Conservation (phyloP, 192 early-diverging fungal species). For the Backusella circina region DNA sequence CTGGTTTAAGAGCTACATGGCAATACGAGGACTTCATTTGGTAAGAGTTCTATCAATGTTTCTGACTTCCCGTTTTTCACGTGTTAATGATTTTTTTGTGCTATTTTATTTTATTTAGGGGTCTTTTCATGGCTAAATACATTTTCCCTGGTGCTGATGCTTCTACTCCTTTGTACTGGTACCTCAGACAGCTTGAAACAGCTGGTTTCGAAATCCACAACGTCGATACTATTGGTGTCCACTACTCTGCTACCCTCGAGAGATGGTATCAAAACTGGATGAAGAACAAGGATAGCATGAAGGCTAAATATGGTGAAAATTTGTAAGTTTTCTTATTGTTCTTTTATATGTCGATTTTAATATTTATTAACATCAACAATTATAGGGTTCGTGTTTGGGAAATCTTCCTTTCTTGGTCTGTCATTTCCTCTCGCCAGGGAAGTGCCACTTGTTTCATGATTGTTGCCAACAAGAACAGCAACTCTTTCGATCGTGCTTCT, state of each 20-base stretch:
- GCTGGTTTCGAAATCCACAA: slow-evolving; percentile 92
- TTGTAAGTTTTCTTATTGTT: slow-evolving; percentile 50
- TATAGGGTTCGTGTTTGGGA: slow-evolving; percentile 82
- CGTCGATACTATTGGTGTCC: slow-evolving; percentile 90
- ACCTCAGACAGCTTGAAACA: slow-evolving; percentile 87
- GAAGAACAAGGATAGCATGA: slow-evolving; percentile 83
- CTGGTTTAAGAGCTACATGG: slow-evolving; percentile 79
- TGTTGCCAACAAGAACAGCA: slow-evolving; percentile 95
- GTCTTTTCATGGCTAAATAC: slow-evolving; percentile 98
- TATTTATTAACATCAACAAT: not conserved
- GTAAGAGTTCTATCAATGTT: slow-evolving; percentile 7
- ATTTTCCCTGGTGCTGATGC: slow-evolving; percentile 99
- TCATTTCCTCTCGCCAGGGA: slow-evolving; percentile 94
- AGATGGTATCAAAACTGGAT: slow-evolving; percentile 99
- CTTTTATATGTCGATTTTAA: too few relatives aligned
- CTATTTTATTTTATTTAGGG: slow-evolving; percentile 43
- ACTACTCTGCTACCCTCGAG: slow-evolving; percentile 95
- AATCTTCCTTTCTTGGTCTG: slow-evolving; percentile 97
- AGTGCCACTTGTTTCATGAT: slow-evolving; percentile 97
- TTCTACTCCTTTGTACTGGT: slow-evolving; percentile 95
- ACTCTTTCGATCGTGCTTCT: slow-evolving; percentile 83
- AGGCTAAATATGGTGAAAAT: slow-evolving; percentile 82
- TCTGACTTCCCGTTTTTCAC: not conserved
- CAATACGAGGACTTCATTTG: slow-evolving; percentile 66
- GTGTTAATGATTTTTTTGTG: not conserved